Evolutionary conservation across 257 asterid species (phyloP), one percentile per base, ranked within the genome.

Genomic region (Thymus mandschuricus): DNA sequence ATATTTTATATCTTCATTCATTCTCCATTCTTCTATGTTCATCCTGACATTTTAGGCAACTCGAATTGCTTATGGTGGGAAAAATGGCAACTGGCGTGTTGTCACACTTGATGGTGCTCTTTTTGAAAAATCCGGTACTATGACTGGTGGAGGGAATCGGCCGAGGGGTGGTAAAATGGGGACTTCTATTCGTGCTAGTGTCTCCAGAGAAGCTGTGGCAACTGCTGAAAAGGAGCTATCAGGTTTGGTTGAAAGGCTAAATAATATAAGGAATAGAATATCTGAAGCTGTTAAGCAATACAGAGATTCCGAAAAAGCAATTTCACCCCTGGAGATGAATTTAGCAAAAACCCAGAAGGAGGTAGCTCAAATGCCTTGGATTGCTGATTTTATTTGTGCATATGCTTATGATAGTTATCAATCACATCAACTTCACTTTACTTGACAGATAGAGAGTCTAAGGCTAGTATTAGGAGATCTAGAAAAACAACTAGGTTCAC

Each of bases 101-200:
- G 99, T 95, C 71, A 86, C 99, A 46, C 86, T 89, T 69, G 96
- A 92, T 62, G 99, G 99, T 77, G 91, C 95, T 55, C 88, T 95
- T 64, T 92, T 89, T 71, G 99, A 95, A 79, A 92, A 82, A 74
- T 88, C 99, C 31, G 99, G 99, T 60, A 95, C 98, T 15, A 95
- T 95, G 97, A 83, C 86, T 82, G 99, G 99, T 77, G 99, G 99
- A 10, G 99, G 99, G 44, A 68, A 81, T 71, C 86, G 76, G 77
- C 99, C 96, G 8, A 91, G 98, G 77, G 99, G 99, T 29, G 98
- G 99, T 63, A 95, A 88, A 83, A 95, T 95, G 96, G 97, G 98
- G 33, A 81, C 98, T 8, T 88, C 97, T 31, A 82, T 95, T 60
- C 88, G 88, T 68, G 90, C 93, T 71, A 92, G 91, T 73, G 88